Evolutionary conservation across 164 flowering plant species (phyloP), one percentile per base, ranked within the genome.

Genomic region (Vitis rupestris): DNA sequence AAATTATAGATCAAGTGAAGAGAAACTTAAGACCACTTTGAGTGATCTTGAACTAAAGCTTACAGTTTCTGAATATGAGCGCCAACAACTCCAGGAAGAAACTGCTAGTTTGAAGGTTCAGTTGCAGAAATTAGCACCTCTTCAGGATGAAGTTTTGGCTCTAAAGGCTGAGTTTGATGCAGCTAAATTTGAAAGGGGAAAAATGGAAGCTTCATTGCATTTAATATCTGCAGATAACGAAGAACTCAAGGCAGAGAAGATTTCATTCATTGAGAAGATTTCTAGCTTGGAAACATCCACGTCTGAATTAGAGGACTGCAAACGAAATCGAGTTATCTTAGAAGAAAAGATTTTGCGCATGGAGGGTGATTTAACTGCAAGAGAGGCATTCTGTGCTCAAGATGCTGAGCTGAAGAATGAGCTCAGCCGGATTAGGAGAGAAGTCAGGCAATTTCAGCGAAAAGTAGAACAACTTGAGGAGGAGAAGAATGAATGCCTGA

Each of bases 271-370:
- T 19, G 90, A 86, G 76, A 90, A 82, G 61, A 66, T 89, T 16
- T 78, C 84, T 37, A 53, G 53, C 23, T 77, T 87, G 82, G 82
- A 88, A 69, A 80, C 75, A 65, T 75, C 70, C 8, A 69, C 76
- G 23, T 61, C 83, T 56, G 93, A 87, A 51, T 77, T 78, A 58
- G 92, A 91, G 72, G 88, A 83, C 60, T 81, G 83, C 80, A 86
- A 75, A 71, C 75, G 60, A 17, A 68, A 31, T 53, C 82, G 59
- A 70, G 50, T 71, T 57, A 67, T 71, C 11, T 70, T 90, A 10
- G 88, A 89, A 82, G 89, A 87, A 79, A 91, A 87, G 81, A 72
- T 91, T 74, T 74, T 76, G 76, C 75, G 80, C 57, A 53, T 83
- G 78, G 91, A 86, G 76, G 74, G 83, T 72, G 89, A 84, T 62